phyloP scores from a whole-genome alignment of 2,329 filamentous ascomycete genomes.

The Phyllachora maydis region DNA sequence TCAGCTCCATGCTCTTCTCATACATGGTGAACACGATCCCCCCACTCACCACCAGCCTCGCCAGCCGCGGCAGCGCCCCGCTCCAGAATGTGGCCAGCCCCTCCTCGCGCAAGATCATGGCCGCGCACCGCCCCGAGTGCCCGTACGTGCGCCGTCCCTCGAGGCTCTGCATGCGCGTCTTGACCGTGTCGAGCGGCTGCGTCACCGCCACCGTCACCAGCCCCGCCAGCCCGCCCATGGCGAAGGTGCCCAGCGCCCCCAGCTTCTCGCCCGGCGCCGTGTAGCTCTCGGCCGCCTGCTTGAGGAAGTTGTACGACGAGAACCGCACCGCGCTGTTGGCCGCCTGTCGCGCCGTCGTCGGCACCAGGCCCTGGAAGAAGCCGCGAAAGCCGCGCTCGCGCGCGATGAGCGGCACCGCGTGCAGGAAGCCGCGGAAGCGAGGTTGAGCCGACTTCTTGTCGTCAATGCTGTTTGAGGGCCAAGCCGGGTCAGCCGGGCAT shows the following conservation, averaged over 20 bases:
- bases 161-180: conserved; percentile 95
- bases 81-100: conserved; percentile 86
- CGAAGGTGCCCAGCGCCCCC: conserved; percentile 71
- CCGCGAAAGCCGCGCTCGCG: conserved; percentile 74
- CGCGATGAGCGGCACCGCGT: conserved; percentile 72
- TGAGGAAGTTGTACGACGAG: conserved; percentile 73
- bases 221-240: conserved; percentile 72
- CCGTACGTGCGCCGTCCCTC: conserved; percentile 66
- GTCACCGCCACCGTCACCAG: conserved; percentile 73
- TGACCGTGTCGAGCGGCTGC: conserved; percentile 72
- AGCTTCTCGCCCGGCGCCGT: conserved; percentile 90
- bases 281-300: conserved; percentile 81
- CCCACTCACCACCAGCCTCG: conserved; percentile 70
- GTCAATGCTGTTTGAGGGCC: conserved; percentile 70
- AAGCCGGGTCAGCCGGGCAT: conserved; percentile 4
- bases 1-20: conserved; percentile 84
- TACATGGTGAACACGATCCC: conserved; percentile 98
- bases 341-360: conserved; percentile 83
- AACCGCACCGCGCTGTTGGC: conserved; percentile 90
- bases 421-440: conserved; percentile 76
- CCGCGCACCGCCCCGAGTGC: conserved; percentile 70
- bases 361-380: conserved; percentile 94
- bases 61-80: conserved; percentile 71
- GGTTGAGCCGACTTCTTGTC: conserved; percentile 76
- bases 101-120: conserved; percentile 71